These are phyloP conservation scores for Annona cherimola DNA, from an alignment of 164 flowering plant genomes.

Conservation along the genomic window DNA sequence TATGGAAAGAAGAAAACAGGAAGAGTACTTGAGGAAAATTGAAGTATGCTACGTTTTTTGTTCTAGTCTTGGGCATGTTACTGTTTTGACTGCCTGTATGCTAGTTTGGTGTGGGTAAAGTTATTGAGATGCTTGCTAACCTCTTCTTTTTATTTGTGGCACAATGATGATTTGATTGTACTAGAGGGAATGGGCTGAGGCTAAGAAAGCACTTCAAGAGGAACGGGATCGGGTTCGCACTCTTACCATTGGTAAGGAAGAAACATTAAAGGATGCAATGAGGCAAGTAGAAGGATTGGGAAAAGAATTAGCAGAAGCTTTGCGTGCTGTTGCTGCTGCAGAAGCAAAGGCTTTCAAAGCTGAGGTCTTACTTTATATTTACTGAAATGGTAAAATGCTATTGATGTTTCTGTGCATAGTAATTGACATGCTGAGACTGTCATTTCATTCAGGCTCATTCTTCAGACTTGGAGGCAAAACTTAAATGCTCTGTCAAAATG, in stretches of 20 bases:
- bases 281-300: slow-evolving; percentile 67
- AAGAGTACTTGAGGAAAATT: slow-evolving; percentile 47
- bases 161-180: not conserved
- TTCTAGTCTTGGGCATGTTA: no score
- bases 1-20: slow-evolving; percentile 62
- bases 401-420: not conserved
- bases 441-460: slow-evolving; percentile 56
- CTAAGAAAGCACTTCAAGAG: slow-evolving; percentile 79
- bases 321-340: slow-evolving; percentile 55
- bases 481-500: slow-evolving; percentile 28
- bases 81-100: no score
- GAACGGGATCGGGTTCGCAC: slow-evolving; percentile 60
- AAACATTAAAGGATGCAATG: slow-evolving; percentile 54
- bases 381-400: not conserved
- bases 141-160: not conserved
- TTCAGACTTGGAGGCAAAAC: slow-evolving; percentile 57
- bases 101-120: no score
- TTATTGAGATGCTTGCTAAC: no score
- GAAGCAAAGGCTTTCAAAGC: slow-evolving; percentile 77
- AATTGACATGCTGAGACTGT: not conserved
- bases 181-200: slow-evolving; percentile 95
- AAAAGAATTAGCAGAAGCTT: slow-evolving; percentile 58
- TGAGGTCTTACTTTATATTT: slow-evolving; percentile 42
- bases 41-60: slow-evolving; percentile 45
- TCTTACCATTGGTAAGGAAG: slow-evolving; percentile 59